Percentiles rank a stretch among this genome's conserved stretches.
phyloP scores from a whole-genome alignment of 768 basidiomycete species.

The Tricholoma hemisulphureum region DNA sequence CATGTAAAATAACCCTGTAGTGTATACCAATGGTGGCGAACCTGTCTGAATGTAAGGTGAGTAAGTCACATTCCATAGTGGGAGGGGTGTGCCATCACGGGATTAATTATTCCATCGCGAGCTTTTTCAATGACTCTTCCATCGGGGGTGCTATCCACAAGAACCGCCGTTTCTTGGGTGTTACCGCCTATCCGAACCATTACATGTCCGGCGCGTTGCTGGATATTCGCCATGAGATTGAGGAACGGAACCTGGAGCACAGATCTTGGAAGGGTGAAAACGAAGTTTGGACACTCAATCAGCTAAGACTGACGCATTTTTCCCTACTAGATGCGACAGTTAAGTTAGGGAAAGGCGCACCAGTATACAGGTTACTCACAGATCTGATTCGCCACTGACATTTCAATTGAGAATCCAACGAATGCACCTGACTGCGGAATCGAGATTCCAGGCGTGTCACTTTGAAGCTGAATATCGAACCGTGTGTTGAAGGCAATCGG shows the following conservation, averaged over 20 bases:
- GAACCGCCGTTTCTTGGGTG: slow-evolving; percentile 65
- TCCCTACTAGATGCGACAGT: slow-evolving; percentile 38
- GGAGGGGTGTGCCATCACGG: slow-evolving; percentile 4
- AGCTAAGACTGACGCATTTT: slow-evolving; percentile 38
- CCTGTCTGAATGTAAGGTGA: slow-evolving; percentile 43
- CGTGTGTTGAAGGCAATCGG: background rate
- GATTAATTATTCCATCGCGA: slow-evolving; percentile 13
- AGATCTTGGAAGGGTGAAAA: slow-evolving; percentile 19
- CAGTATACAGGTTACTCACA: slow-evolving; percentile 34
- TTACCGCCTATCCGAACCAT: slow-evolving; percentile 77
- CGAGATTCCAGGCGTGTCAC: slow-evolving; percentile 25
- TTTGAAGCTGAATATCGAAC: background rate
- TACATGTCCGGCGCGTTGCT: slow-evolving; percentile 58
- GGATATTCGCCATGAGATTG: slow-evolving; percentile 74
- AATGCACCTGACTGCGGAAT: slow-evolving; percentile 38
- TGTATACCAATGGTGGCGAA: slow-evolving; percentile 66
- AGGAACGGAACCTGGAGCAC: slow-evolving; percentile 61
- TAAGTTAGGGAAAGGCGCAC: background rate
- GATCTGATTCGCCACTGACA: slow-evolving; percentile 59
- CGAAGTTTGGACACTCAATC: slow-evolving; percentile 20
- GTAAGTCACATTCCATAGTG: background rate
- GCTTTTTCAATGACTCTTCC: slow-evolving; percentile 28
- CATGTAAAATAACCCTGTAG: slow-evolving; percentile 63
- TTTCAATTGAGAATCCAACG: slow-evolving; percentile 62
- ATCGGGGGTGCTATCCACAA: slow-evolving; percentile 49